Percentiles rank a stretch among this genome's conserved stretches.
phyloP scores from a whole-genome alignment of 768 basidiomycete genomes.

The Solioccasus polychromus region DNA sequence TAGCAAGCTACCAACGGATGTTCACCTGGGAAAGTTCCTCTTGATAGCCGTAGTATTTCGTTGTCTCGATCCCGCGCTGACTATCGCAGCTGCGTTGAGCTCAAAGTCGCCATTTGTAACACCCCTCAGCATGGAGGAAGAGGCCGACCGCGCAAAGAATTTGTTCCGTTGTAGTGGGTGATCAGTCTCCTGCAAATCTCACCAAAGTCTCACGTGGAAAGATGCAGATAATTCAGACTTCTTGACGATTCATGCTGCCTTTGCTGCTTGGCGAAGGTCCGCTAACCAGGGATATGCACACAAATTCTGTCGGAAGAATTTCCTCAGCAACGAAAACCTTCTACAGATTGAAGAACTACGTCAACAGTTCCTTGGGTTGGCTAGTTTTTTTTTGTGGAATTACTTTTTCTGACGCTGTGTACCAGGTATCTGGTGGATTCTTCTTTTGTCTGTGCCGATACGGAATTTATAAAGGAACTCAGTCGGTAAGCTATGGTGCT shows the following conservation, averaged over 20 bases:
- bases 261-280: constrained; percentile 79
- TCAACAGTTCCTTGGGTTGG: constrained; percentile 79
- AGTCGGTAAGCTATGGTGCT: constrained; percentile 44
- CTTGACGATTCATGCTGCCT: constrained; percentile 88
- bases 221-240: constrained; percentile 88
- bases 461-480: constrained; percentile 64
- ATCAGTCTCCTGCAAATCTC: neutral
- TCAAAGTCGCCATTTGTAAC: constrained; percentile 92
- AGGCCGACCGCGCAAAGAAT: constrained; percentile 81
- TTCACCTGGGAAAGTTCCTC: constrained; percentile 92
- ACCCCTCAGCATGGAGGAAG: constrained; percentile 82
- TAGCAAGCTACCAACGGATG: constrained; percentile 91
- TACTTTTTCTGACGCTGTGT: constrained; percentile 1
- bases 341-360: constrained; percentile 96
- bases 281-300: constrained; percentile 58
- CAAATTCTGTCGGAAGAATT: constrained; percentile 79
- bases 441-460: constrained; percentile 71
- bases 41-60: constrained; percentile 79
- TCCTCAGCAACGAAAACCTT: constrained; percentile 87
- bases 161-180: constrained; percentile 71
- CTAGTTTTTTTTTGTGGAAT: neutral
- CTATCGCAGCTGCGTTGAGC: constrained; percentile 89
- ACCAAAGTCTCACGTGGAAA: constrained; percentile 1
- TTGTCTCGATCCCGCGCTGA: constrained; percentile 94
- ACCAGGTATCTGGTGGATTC: constrained; percentile 85